Conservation (phyloP, 1,139 yeast species). For the Magnusiomyces suaveolens region DNA sequence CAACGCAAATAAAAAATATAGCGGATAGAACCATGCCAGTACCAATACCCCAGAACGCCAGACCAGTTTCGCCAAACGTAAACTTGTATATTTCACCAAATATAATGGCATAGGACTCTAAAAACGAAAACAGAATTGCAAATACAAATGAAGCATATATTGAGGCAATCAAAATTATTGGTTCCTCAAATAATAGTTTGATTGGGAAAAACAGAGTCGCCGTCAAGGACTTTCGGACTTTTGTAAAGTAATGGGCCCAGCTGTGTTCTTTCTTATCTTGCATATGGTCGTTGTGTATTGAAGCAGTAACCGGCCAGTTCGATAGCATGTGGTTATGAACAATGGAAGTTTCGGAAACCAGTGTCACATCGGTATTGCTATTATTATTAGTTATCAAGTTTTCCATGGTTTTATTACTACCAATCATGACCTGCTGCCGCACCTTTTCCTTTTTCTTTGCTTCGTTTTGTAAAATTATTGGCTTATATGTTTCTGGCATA, state of each 20-base stretch:
- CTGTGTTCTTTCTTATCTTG: conserved; percentile 31
- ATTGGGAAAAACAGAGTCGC: conserved; percentile 34
- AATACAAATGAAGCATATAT: conserved; percentile 36
- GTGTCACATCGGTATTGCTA: too few species aligned
- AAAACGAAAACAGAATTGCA: conserved; percentile 35
- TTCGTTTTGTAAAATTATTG: conserved; percentile 31
- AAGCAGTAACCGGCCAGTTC: too few species aligned
- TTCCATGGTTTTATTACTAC: background rate
- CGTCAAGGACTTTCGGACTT: conserved; percentile 25
- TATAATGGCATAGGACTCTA: conserved; percentile 33
- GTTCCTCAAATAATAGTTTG: conserved; percentile 34
- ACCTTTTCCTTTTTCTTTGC: conserved; percentile 32
- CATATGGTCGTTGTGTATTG: conserved; percentile 4
- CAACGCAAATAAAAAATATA: conserved; percentile 3
- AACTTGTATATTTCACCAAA: conserved; percentile 19
- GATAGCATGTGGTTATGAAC: too few species aligned
- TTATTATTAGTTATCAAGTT: too few species aligned
- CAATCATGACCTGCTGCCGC: background rate
- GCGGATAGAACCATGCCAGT: conserved; percentile 6
- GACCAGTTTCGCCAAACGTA: conserved; percentile 2
- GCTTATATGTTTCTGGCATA: conserved; percentile 33
- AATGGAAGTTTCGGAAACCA: too few species aligned
- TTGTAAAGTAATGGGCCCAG: conserved; percentile 25
- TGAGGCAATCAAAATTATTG: conserved; percentile 35
- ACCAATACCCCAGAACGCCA: conserved; percentile 8